A percentile compares a stretch with the other conserved stretches of the same genome.
phyloP scores from a whole-genome alignment of 768 basidiomycete genomes.

The Galerina marginata region DNA sequence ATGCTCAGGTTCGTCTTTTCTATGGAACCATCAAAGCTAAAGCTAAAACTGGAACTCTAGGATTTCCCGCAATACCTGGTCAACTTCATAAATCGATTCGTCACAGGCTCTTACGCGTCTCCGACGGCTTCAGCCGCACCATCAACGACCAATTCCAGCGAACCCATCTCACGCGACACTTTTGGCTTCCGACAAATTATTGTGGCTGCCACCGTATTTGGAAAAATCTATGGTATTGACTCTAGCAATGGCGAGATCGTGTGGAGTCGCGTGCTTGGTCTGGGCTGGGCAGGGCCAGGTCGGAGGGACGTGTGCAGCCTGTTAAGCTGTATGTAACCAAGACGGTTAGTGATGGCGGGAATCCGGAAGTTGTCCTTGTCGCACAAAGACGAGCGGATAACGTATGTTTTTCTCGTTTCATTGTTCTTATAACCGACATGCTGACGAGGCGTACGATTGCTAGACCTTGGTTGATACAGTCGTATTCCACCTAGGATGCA shows the following conservation, averaged over 20 bases:
- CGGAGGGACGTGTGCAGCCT: slow-evolving; percentile 63
- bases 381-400: slow-evolving; percentile 66
- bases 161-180: slow-evolving; percentile 64
- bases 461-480: slow-evolving; percentile 74
- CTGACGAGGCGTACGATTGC: slow-evolving; percentile 5
- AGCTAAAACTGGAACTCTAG: slow-evolving; percentile 37
- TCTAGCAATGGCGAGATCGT: slow-evolving; percentile 76
- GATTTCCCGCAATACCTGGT: slow-evolving; percentile 72
- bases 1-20: slow-evolving; percentile 56
- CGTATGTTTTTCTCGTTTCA: slow-evolving; percentile 41
- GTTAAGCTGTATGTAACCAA: slow-evolving; percentile 64
- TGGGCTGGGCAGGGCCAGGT: slow-evolving; percentile 67
- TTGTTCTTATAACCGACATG: not conserved
- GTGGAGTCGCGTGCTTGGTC: slow-evolving; percentile 81
- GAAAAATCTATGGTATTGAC: slow-evolving; percentile 85
- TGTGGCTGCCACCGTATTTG: slow-evolving; percentile 69
- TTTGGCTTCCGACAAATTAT: slow-evolving; percentile 91
- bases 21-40: not conserved
- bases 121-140: slow-evolving; percentile 39
- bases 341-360: slow-evolving; percentile 51
- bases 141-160: slow-evolving; percentile 36
- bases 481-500: slow-evolving; percentile 76
- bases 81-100: slow-evolving; percentile 73
- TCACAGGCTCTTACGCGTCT: slow-evolving; percentile 67
- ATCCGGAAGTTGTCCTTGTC: slow-evolving; percentile 66